Conservation (phyloP, 768 basidiomycete species). For the Psilocybe cubensis region DNA sequence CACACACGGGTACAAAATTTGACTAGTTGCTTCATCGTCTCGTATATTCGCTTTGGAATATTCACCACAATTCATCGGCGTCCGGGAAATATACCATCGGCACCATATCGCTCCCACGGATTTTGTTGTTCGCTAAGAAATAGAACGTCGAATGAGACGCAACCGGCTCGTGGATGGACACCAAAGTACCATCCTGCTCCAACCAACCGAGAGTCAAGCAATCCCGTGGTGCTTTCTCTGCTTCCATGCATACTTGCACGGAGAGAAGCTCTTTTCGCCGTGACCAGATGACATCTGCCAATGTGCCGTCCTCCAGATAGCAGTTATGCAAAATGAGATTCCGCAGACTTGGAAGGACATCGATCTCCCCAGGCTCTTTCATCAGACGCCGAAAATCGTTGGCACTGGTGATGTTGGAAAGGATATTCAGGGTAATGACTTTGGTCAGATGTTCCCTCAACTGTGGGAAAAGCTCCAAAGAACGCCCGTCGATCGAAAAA, state of each 20-base stretch:
- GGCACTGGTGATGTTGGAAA: neutral
- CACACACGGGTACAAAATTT: too few species aligned
- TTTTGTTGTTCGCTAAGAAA: neutral
- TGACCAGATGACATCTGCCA: conserved; percentile 9
- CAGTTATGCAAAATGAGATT: conserved; percentile 9
- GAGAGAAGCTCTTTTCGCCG: conserved; percentile 1
- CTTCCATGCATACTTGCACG: conserved; percentile 8
- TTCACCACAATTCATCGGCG: neutral
- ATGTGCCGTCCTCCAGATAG: neutral
- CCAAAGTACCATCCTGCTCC: conserved; percentile 8
- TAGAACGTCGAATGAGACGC: neutral
- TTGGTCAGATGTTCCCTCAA: neutral
- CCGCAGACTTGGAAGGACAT: conserved; percentile 5
- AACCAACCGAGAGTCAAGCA: conserved; percentile 7
- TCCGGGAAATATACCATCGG: neutral
- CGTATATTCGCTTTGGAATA: too few species aligned
- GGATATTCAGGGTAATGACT: neutral
- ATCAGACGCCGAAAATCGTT: neutral
- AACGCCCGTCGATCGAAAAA: neutral
- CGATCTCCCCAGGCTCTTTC: neutral
- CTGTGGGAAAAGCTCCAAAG: neutral
- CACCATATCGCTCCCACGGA: neutral
- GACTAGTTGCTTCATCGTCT: too few species aligned
- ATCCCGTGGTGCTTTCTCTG: neutral
- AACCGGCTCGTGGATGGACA: neutral